Evolutionary conservation across 495 filamentous ascomycete species (phyloP).

Genomic region (Penicillium turbatum): DNA sequence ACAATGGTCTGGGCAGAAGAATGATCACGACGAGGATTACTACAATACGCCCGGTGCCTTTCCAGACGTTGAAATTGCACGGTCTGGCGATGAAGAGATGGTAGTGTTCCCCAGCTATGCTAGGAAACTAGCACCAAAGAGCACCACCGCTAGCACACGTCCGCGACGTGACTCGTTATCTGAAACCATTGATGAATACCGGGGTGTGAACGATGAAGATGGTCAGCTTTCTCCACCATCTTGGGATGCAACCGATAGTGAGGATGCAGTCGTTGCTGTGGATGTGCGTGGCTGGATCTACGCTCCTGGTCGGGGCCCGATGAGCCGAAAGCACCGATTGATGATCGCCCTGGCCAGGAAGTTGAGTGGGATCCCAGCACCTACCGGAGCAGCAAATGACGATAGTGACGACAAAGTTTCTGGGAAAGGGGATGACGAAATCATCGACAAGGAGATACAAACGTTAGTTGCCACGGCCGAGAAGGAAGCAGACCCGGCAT

Average conservation of each 20-base stretch:
- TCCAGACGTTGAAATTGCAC: slow-evolving; percentile 73
- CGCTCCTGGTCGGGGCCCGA: slow-evolving; percentile 75
- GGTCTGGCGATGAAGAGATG: slow-evolving; percentile 84
- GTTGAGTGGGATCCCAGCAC: slow-evolving; percentile 78
- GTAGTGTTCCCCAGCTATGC: slow-evolving; percentile 91
- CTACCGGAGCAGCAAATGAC: slow-evolving; percentile 32
- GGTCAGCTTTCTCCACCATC: slow-evolving; percentile 40
- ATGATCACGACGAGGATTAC: slow-evolving; percentile 51
- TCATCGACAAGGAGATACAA: slow-evolving; percentile 66
- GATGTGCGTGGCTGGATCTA: slow-evolving; percentile 96
- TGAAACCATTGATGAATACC: slow-evolving; percentile 38
- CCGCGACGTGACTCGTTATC: slow-evolving; percentile 29
- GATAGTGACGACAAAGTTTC: slow-evolving; percentile 22
- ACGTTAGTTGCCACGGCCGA: slow-evolving; percentile 67
- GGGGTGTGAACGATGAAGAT: slow-evolving; percentile 23
- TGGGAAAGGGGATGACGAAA: slow-evolving; percentile 48
- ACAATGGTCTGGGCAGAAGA: slow-evolving; percentile 49
- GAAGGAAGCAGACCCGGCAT: slow-evolving; percentile 65
- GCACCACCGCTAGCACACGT: slow-evolving; percentile 11
- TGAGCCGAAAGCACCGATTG: slow-evolving; percentile 81
- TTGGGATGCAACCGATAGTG: slow-evolving; percentile 67
- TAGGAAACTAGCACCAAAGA: slow-evolving; percentile 51
- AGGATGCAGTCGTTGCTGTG: slow-evolving; percentile 77
- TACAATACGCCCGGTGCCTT: slow-evolving; percentile 69
- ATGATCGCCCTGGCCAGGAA: slow-evolving; percentile 77